Conservation (phyloP, 2,329 filamentous ascomycete species). For the Bisporella sp. region DNA sequence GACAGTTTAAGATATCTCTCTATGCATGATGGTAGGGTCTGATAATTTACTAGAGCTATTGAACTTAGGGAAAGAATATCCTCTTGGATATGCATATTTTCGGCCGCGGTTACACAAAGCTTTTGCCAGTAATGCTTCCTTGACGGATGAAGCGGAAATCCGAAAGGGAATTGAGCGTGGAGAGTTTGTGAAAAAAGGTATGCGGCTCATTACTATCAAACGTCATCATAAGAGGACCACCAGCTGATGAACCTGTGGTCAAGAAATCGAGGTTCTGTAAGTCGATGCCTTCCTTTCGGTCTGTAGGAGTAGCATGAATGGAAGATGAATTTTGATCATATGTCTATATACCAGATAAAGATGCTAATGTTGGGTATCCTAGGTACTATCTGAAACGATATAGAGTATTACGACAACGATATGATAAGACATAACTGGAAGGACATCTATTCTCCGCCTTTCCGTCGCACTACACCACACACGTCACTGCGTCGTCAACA, state of each 20-base stretch:
- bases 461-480: background rate
- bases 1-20: background rate
- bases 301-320: background rate
- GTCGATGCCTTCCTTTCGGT: constrained; percentile 28
- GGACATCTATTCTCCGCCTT: background rate
- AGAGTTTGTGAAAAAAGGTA: constrained; percentile 87
- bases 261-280: constrained; percentile 89
- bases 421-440: constrained; percentile 34
- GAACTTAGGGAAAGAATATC: constrained; percentile 78
- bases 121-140: constrained; percentile 66
- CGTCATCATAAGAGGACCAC: background rate
- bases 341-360: constrained; percentile 1
- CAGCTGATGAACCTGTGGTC: constrained; percentile 3
- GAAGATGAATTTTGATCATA: background rate
- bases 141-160: constrained; percentile 71
- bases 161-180: constrained; percentile 67
- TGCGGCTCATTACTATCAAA: background rate
- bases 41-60: constrained; percentile 59
- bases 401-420: constrained; percentile 75
- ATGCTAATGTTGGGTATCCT: constrained; percentile 21
- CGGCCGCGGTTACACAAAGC: constrained; percentile 74
- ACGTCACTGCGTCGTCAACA: too few relatives aligned
- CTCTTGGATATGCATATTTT: constrained; percentile 78
- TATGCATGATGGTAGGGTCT: too few relatives aligned
- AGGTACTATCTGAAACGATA: constrained; percentile 93